Evolutionary conservation across 148 eudicot species (phyloP).

Genomic region (Salicornia ramosissima): DNA sequence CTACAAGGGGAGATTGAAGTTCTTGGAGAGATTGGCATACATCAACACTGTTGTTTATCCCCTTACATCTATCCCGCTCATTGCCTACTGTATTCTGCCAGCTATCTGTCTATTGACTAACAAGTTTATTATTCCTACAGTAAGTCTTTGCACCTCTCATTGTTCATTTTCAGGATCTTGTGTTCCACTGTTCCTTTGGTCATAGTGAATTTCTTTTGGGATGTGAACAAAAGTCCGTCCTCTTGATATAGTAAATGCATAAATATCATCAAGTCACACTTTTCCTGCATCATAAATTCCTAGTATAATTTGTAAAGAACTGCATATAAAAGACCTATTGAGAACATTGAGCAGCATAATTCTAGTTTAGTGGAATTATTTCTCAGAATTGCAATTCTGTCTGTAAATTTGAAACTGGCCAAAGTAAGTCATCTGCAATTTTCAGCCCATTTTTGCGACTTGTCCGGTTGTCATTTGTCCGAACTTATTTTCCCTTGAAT

Average conservation of each 20-base stretch:
- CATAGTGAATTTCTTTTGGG: neutral
- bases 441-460: no score
- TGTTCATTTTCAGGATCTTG: neutral
- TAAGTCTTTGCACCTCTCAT: slow-evolving; percentile 9
- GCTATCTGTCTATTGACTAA: slow-evolving; percentile 62
- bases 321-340: neutral
- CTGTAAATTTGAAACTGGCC: neutral
- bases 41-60: slow-evolving; percentile 76
- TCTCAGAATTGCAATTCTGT: neutral
- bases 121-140: slow-evolving; percentile 48
- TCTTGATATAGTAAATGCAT: neutral
- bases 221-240: neutral
- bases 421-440: no score
- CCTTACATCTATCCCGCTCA: slow-evolving; percentile 56
- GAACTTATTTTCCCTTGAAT: neutral
- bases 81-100: slow-evolving; percentile 65
- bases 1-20: slow-evolving; percentile 49
- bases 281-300: neutral
- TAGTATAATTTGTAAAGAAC: neutral
- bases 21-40: slow-evolving; percentile 66
- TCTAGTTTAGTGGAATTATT: neutral
- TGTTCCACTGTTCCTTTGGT: slow-evolving; percentile 5
- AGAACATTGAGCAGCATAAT: neutral
- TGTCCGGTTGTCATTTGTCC: neutral
- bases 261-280: no score